These are phyloP conservation scores for Apiospora phragmitis DNA, from an alignment of 2,329 filamentous ascomycete species.

Conservation along the genomic window DNA sequence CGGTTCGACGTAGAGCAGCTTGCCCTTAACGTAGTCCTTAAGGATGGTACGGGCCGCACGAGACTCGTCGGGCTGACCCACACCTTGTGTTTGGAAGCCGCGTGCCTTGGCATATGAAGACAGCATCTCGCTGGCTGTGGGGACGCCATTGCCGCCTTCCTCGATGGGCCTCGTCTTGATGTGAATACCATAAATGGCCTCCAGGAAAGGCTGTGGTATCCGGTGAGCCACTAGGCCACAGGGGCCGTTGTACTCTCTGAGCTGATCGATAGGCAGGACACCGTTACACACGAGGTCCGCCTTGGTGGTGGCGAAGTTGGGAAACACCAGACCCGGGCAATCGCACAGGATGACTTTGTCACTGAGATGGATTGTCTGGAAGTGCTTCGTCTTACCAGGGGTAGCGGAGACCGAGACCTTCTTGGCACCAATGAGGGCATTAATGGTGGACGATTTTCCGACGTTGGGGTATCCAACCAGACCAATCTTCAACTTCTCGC, in stretches of 20 bases:
- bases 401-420: slow-evolving; percentile 98
- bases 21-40: slow-evolving; percentile 97
- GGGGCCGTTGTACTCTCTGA: slow-evolving; percentile 89
- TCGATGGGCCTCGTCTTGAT: slow-evolving; percentile 79
- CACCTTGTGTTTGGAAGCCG: slow-evolving; percentile 86
- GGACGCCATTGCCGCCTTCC: slow-evolving; percentile 87
- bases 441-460: slow-evolving; percentile 98
- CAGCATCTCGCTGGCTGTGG: slow-evolving; percentile 83
- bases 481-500: slow-evolving; percentile 80
- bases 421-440: slow-evolving; percentile 96
- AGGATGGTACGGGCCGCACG: slow-evolving; percentile 85
- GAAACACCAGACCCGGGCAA: slow-evolving; percentile 97
- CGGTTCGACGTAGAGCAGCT: slow-evolving; percentile 87
- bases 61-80: slow-evolving; percentile 90
- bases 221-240: slow-evolving; percentile 79
- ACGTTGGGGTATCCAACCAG: slow-evolving; percentile 98
- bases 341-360: slow-evolving; percentile 90
- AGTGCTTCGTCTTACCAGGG: slow-evolving; percentile 98
- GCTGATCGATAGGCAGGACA: slow-evolving; percentile 92
- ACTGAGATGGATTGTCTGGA: slow-evolving; percentile 95
- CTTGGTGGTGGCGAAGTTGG: slow-evolving; percentile 96
- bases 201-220: slow-evolving; percentile 85
- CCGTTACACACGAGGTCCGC: slow-evolving; percentile 95
- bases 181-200: slow-evolving; percentile 91
- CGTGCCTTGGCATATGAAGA: slow-evolving; percentile 83